Conservation (phyloP, 768 basidiomycete species). For the Rhizopogon vesiculosus region DNA sequence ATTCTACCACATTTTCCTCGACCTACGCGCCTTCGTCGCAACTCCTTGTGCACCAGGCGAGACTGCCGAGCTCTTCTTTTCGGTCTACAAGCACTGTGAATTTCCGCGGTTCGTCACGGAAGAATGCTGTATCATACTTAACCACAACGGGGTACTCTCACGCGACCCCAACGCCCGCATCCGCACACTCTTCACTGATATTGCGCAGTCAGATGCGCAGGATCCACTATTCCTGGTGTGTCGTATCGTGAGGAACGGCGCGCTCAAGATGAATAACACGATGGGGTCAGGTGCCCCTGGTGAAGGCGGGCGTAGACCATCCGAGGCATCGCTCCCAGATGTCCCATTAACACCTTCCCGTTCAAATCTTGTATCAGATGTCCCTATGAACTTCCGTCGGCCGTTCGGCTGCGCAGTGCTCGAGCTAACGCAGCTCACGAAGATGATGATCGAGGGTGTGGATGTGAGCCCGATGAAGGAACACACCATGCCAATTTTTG, state of each 20-base stretch:
- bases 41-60: constrained; percentile 88
- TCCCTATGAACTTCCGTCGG: constrained; percentile 58
- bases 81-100: constrained; percentile 82
- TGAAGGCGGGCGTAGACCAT: constrained; percentile 47
- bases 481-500: constrained; percentile 83
- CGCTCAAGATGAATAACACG: constrained; percentile 66
- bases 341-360: constrained; percentile 21
- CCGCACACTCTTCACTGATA: constrained; percentile 85
- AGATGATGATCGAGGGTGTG: constrained; percentile 58
- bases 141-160: constrained; percentile 87
- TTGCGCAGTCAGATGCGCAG: constrained; percentile 81
- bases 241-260: constrained; percentile 83
- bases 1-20: constrained; percentile 88
- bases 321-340: constrained; percentile 43
- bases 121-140: constrained; percentile 85
- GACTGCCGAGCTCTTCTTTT: constrained; percentile 90
- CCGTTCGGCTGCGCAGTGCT: constrained; percentile 97
- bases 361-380: constrained; percentile 26
- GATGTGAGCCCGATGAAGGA: constrained; percentile 68
- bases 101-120: constrained; percentile 82
- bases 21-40: constrained; percentile 89
- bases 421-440: constrained; percentile 72
- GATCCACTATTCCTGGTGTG: constrained; percentile 89
- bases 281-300: constrained; percentile 42
- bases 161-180: constrained; percentile 72